Evolutionary conservation across 495 filamentous ascomycete species (phyloP).

Genomic region (Entonaema liquescens): DNA sequence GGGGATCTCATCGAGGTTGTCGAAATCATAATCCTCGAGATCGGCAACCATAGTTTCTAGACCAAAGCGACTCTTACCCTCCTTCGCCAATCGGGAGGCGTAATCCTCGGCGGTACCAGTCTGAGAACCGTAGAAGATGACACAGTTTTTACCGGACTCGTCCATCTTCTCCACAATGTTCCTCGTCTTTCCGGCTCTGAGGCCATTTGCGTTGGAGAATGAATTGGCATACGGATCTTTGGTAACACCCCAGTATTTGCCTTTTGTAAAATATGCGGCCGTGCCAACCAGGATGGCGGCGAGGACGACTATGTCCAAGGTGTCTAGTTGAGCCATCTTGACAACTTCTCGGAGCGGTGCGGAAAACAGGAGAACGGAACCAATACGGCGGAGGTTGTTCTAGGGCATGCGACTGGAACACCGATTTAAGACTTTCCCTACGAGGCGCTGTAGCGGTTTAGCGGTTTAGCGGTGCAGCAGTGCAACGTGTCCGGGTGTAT

Average conservation of each 20-base stretch:
- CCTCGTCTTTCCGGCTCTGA: constrained; percentile 85
- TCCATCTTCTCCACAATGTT: constrained; percentile 97
- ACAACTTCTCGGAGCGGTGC: constrained; percentile 29
- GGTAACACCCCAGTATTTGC: constrained; percentile 84
- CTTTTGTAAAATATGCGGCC: constrained; percentile 96
- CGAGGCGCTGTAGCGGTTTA: neutral
- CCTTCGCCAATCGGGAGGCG: constrained; percentile 95
- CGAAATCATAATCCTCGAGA: constrained; percentile 97
- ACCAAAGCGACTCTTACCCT: constrained; percentile 94
- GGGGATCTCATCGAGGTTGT: constrained; percentile 89
- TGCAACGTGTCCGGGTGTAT: constrained; percentile 37
- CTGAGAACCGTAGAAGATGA: constrained; percentile 98
- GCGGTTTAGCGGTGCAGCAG: constrained; percentile 20
- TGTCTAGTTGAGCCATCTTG: constrained; percentile 93
- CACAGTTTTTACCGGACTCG: constrained; percentile 93
- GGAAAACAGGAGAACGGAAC: constrained; percentile 3
- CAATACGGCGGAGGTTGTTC: constrained; percentile 12
- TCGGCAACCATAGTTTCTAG: constrained; percentile 99
- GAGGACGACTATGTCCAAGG: constrained; percentile 91
- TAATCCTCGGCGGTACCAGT: constrained; percentile 99
- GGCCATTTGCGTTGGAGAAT: constrained; percentile 71
- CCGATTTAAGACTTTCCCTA: constrained; percentile 5
- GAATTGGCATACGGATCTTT: constrained; percentile 88
- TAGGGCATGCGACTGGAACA: constrained; percentile 9
- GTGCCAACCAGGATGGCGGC: constrained; percentile 83